These are phyloP conservation scores for Clarireedia sp. DNA, from an alignment of 2,329 filamentous ascomycete species.

Conservation along the genomic window DNA sequence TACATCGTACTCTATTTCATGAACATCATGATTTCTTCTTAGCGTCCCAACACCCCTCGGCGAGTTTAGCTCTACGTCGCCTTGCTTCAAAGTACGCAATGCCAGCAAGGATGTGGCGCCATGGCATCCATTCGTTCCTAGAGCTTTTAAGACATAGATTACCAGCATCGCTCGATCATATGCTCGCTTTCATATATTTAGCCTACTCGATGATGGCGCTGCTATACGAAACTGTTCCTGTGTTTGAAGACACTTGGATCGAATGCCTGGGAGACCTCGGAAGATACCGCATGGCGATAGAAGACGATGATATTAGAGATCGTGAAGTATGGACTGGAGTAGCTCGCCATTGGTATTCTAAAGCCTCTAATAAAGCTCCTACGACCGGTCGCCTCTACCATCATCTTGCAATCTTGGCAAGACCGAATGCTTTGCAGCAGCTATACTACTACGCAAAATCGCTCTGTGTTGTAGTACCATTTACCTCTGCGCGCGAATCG, in stretches of 20 bases:
- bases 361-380: constrained; percentile 63
- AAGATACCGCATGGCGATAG: constrained; percentile 82
- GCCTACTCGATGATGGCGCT: constrained; percentile 87
- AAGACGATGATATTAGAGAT: constrained; percentile 69
- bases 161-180: constrained; percentile 73
- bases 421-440: constrained; percentile 62
- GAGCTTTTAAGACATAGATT: constrained; percentile 68
- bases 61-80: constrained; percentile 56
- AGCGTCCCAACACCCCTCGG: constrained; percentile 77
- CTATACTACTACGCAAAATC: constrained; percentile 66
- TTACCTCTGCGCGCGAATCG: constrained; percentile 57
- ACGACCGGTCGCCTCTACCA: constrained; percentile 76
- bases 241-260: constrained; percentile 76
- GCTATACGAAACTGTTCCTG: constrained; percentile 74
- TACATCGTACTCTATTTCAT: constrained; percentile 73
- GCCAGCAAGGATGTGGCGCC: constrained; percentile 89
- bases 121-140: constrained; percentile 79
- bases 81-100: constrained; percentile 79
- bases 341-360: constrained; percentile 65
- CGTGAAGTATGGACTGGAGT: constrained; percentile 74
- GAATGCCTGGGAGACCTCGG: constrained; percentile 85
- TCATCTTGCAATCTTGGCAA: constrained; percentile 72
- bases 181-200: constrained; percentile 83
- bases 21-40: constrained; percentile 84
- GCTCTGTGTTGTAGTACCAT: constrained; percentile 50